phyloP scores from a whole-genome alignment of 2,329 filamentous ascomycete species.

The Diplocarpon mali region DNA sequence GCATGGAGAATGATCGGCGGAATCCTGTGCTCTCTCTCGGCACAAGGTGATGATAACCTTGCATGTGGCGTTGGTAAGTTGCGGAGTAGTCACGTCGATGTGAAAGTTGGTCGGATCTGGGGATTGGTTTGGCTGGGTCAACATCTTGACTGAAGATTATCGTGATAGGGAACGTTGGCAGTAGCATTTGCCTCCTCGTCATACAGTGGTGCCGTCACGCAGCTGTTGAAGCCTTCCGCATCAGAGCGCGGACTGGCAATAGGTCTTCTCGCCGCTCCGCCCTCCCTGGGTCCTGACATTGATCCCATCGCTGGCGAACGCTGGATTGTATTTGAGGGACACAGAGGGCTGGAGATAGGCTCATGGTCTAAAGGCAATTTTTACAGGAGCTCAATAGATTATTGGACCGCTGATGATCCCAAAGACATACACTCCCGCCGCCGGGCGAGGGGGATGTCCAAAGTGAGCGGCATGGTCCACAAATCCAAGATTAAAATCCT shows the following conservation, averaged over 20 bases:
- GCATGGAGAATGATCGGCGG: too few species aligned
- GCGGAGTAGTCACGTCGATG: too few species aligned
- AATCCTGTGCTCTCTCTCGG: too few species aligned
- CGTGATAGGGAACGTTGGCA: slow-evolving; percentile 21
- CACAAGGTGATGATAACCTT: too few species aligned
- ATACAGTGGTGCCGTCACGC: slow-evolving; percentile 30
- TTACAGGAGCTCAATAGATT: slow-evolving; percentile 51
- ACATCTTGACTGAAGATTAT: too few species aligned
- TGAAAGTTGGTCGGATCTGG: too few species aligned
- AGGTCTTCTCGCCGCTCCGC: slow-evolving; percentile 52
- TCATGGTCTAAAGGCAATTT: slow-evolving; percentile 49
- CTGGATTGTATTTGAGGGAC: slow-evolving; percentile 53
- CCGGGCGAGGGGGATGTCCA: slow-evolving; percentile 39
- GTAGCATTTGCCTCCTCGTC: slow-evolving; percentile 22
- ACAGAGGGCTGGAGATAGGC: slow-evolving; percentile 62
- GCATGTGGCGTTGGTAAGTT: too few species aligned
- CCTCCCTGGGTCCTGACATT: slow-evolving; percentile 54
- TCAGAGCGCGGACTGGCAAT: slow-evolving; percentile 44
- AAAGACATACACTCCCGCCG: slow-evolving; percentile 46
- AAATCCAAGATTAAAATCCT: slow-evolving; percentile 38
- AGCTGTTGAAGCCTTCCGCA: slow-evolving; percentile 44
- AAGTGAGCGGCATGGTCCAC: slow-evolving; percentile 44
- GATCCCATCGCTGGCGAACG: slow-evolving; percentile 58
- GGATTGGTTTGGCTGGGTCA: too few species aligned
- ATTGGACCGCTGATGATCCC: too few species aligned